Base-by-base conservation (phyloP, 306 rosid genomes). In the Crataegus laevigata region DNA sequence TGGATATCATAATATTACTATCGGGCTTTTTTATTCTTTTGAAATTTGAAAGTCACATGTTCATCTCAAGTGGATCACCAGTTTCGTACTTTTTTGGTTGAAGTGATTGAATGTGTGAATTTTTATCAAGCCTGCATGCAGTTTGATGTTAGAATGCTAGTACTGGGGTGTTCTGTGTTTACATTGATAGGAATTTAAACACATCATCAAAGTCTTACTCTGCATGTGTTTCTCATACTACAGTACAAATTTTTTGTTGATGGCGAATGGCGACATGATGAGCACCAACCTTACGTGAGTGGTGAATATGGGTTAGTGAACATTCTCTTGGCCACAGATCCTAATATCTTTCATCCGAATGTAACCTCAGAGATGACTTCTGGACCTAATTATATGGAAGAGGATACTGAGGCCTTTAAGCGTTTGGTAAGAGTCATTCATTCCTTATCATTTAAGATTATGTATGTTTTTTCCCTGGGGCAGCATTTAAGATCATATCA, bases 241-340 rank as follows among this genome's bases (percentile, higher is more conserved):
- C 98, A 96, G 99, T 96, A 86, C 88, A 96, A 96, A 80, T 96
- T 96, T 85, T 96, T 59, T 84, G 98, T 96, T 78, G 99, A 96
- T 87, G 97, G 97, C 77, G 96, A 89, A 79, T 96, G 99, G 99
- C 87, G 90, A 72, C 91, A 96, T 60, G 99, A 92, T 63, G 98
- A 92, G 78, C 94, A 85, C 82, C 96, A 89, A 65, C 88, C 92
- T 64, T 84, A 62, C 58, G 79, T 80, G 80, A 75, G 84, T 73
- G 92, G 97, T 69, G 99, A 92, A 52, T 85, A 78, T 70, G 99
- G 99, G 82, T 60, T 87, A 66, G 98, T 89, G 81, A 96, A 96
- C 80, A 77, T 90, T 66, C 78, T 84, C 45, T 76, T 89, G 86
- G 88, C 92, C 74, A 78, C 93, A 38, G 93, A 92, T 71, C 91